These are phyloP conservation scores for Paxillus involutus DNA, from an alignment of 768 basidiomycete species.

Conservation along the genomic window DNA sequence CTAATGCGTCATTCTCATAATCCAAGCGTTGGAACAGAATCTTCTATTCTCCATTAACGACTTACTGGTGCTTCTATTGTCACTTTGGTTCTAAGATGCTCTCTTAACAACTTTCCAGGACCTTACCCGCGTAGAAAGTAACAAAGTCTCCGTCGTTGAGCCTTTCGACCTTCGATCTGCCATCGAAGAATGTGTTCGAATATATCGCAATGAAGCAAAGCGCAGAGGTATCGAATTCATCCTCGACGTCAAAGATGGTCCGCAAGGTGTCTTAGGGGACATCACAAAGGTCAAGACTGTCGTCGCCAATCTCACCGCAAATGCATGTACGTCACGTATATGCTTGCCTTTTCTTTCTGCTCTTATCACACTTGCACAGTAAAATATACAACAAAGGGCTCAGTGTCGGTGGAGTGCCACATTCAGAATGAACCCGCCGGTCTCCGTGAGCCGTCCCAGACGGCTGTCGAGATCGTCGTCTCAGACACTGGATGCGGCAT, in stretches of 20 bases:
- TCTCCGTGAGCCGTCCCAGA: conserved; percentile 42
- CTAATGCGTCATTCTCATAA: neutral
- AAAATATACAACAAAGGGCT: conserved; percentile 67
- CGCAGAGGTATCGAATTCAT: conserved; percentile 60
- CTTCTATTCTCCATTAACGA: conserved; percentile 84
- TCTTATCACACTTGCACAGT: conserved; percentile 37
- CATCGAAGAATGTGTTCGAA: conserved; percentile 58
- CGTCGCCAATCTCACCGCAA: conserved; percentile 75
- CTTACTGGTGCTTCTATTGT: conserved; percentile 46
- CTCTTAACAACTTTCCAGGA: neutral
- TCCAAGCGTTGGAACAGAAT: conserved; percentile 37
- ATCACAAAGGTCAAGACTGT: conserved; percentile 72
- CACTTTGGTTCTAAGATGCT: conserved; percentile 29
- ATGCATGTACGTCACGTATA: conserved; percentile 51
- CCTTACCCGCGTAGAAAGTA: conserved; percentile 64
- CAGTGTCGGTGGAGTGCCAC: conserved; percentile 58
- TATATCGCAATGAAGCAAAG: conserved; percentile 67
- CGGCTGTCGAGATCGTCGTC: conserved; percentile 68
- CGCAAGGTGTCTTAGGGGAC: conserved; percentile 68
- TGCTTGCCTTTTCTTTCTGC: neutral
- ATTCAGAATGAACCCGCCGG: conserved; percentile 52
- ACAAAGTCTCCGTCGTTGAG: conserved; percentile 74
- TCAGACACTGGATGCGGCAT: conserved; percentile 78
- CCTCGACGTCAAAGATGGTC: conserved; percentile 53
- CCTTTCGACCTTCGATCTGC: conserved; percentile 65